These are phyloP conservation scores for Cardamine chenopodiifolia DNA, from an alignment of 345 rosid species.

Conservation along the genomic window DNA sequence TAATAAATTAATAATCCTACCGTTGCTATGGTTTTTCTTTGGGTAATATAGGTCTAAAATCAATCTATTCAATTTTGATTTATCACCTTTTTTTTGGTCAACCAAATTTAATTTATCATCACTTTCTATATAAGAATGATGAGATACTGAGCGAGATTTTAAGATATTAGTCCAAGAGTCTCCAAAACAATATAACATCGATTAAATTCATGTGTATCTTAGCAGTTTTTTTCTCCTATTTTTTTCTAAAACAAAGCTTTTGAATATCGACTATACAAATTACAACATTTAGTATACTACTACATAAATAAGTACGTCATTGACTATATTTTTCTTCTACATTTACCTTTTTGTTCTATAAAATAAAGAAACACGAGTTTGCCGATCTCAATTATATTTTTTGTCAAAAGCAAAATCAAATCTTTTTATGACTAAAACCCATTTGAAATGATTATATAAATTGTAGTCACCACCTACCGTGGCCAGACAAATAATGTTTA, in stretches of 20 bases:
- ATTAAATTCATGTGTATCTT: neutral
- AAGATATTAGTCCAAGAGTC: neutral
- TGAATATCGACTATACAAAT: neutral
- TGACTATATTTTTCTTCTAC: neutral
- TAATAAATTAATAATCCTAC: too few species aligned
- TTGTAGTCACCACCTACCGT: too few species aligned
- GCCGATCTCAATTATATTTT: neutral
- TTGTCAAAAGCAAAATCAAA: neutral
- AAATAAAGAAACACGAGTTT: neutral
- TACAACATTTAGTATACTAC: neutral
- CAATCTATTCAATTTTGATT: too few species aligned
- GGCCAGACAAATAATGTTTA: too few species aligned
- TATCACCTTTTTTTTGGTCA: neutral
- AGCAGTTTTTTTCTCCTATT: too few species aligned
- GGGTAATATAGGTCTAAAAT: too few species aligned
- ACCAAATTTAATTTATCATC: neutral
- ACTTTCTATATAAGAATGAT: neutral
- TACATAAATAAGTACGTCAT: neutral
- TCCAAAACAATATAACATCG: neutral
- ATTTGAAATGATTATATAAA: neutral
- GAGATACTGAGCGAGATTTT: neutral
- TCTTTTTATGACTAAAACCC: neutral
- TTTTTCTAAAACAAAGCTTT: neutral
- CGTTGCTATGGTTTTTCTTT: too few species aligned
- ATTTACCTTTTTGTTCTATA: neutral